Conservation (phyloP, 495 filamentous ascomycete species). For the Xylaria bambusicola region DNA sequence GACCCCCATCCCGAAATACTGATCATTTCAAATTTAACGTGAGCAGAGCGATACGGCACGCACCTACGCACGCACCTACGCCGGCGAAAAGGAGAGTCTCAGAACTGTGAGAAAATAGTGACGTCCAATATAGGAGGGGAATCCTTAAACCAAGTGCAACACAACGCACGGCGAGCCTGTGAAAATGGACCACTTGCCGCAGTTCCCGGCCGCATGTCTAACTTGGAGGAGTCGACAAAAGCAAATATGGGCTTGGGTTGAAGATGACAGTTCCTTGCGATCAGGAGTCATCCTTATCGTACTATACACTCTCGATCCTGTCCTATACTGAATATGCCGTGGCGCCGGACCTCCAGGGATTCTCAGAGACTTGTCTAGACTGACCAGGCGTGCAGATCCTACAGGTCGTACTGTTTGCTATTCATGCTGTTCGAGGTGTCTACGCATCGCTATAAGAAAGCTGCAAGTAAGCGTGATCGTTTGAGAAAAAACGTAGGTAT, state of each 20-base stretch:
- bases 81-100: conserved; percentile 3
- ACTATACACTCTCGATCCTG: background rate
- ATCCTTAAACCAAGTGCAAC: conserved; percentile 18
- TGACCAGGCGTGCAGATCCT: background rate
- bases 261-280: background rate
- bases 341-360: background rate
- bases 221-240: conserved; percentile 8
- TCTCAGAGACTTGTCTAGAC: background rate
- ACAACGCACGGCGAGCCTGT: conserved; percentile 10
- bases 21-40: conserved; percentile 3
- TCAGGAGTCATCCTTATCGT: conserved; percentile 6
- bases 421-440: background rate
- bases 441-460: background rate
- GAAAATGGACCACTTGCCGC: conserved; percentile 3
- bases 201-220: conserved; percentile 5
- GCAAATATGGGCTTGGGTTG: conserved; percentile 1
- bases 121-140: conserved; percentile 11
- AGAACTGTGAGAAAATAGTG: background rate
- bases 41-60: background rate
- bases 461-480: background rate
- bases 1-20: conserved; percentile 2
- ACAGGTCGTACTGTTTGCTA: no score
- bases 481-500: background rate
- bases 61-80: no score
- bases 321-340: background rate